Evolutionary conservation across 495 filamentous ascomycete species (phyloP).

Genomic region (Achaetomiella virescens): DNA sequence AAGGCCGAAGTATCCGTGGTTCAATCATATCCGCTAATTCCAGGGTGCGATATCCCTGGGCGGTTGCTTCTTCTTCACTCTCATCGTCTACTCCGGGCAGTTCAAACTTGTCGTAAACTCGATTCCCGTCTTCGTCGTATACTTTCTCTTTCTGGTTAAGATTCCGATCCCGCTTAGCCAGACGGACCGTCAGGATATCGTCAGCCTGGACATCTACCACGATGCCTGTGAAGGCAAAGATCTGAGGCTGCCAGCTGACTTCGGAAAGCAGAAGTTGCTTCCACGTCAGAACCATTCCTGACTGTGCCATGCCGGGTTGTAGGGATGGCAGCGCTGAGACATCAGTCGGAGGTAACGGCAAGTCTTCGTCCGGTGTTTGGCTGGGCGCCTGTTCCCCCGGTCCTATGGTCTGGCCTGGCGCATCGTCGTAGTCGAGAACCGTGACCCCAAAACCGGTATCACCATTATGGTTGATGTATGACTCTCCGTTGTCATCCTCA

Average conservation of each 20-base stretch:
- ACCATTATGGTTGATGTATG: constrained; percentile 45
- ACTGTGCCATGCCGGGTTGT: constrained; percentile 43
- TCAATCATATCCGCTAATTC: constrained; percentile 39
- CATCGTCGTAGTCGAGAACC: constrained; percentile 51
- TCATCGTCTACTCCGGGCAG: constrained; percentile 37
- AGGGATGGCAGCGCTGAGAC: constrained; percentile 49
- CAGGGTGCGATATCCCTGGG: constrained; percentile 32
- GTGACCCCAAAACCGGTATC: constrained; percentile 24
- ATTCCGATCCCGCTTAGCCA: constrained; percentile 64
- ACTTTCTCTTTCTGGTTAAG: constrained; percentile 42
- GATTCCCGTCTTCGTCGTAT: constrained; percentile 39
- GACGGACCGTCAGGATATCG: constrained; percentile 47
- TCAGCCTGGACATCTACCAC: constrained; percentile 47
- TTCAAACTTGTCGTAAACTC: constrained; percentile 46
- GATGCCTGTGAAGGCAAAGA: constrained; percentile 61
- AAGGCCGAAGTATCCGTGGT: constrained; percentile 35
- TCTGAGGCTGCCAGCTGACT: constrained; percentile 67
- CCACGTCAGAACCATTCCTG: constrained; percentile 72
- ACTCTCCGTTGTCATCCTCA: constrained; percentile 14
- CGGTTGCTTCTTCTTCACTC: constrained; percentile 18
- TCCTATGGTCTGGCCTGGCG: constrained; percentile 19
- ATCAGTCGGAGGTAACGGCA: constrained; percentile 64
- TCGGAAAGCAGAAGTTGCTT: constrained; percentile 68
- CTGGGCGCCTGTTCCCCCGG: constrained; percentile 23
- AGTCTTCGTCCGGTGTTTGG: constrained; percentile 38